Percentiles rank a stretch among this genome's conserved stretches.
Evolutionary conservation across 768 basidiomycete species (phyloP).

Genomic region (Atractiella rhizophila): DNA sequence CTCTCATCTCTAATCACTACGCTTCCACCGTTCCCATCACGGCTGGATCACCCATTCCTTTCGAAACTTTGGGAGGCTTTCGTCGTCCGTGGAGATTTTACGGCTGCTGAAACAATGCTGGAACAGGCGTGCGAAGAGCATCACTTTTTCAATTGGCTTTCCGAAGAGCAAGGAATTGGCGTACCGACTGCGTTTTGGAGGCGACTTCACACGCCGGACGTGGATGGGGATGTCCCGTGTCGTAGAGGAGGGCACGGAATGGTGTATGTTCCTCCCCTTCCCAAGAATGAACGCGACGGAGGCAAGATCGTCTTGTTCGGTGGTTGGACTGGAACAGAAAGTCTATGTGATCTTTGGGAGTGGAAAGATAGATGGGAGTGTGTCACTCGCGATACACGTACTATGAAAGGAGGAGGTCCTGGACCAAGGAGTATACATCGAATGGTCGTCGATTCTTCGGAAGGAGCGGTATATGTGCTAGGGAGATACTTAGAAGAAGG

Average conservation of each 20-base stretch:
- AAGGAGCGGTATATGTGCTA: not conserved
- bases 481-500: not conserved
- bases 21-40: not conserved
- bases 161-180: not conserved
- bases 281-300: constrained; percentile 3
- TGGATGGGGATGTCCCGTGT: not conserved
- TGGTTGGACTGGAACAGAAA: constrained; percentile 4
- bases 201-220: not conserved
- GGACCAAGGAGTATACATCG: not conserved
- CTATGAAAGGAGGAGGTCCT: not conserved
- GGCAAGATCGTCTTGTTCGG: constrained; percentile 9
- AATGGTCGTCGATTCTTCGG: not conserved
- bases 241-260: constrained; percentile 11
- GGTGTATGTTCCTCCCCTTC: too few species aligned
- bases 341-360: constrained; percentile 10
- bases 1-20: constrained; percentile 1
- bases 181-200: constrained; percentile 4
- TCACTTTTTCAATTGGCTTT: constrained; percentile 2
- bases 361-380: not conserved
- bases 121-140: not conserved
- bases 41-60: constrained; percentile 6
- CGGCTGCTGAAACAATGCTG: constrained; percentile 1
- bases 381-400: not conserved
- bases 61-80: not conserved
- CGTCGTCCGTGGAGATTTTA: constrained; percentile 2